A percentile compares a stretch with the other conserved stretches of the same genome.
Evolutionary conservation across 257 asterid genomes (phyloP).

Genomic region (Plantago major): DNA sequence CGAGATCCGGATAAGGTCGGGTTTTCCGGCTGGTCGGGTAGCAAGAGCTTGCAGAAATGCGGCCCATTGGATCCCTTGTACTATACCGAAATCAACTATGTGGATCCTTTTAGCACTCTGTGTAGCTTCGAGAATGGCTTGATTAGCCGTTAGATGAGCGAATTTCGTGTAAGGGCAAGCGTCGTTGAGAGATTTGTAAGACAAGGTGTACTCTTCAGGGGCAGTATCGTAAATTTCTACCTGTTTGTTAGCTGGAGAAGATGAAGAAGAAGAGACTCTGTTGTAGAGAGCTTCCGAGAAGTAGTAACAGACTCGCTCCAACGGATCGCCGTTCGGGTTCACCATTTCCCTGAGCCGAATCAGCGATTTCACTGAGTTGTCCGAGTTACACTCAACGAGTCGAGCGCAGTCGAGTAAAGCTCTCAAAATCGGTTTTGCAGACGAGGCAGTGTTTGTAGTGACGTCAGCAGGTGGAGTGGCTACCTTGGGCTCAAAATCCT

Average conservation of each 20-base stretch:
- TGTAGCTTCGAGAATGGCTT: conserved; percentile 86
- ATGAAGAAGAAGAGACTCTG: conserved; percentile 28
- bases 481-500: too few relatives aligned
- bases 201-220: conserved; percentile 66
- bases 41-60: conserved; percentile 94
- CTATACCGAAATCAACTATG: conserved; percentile 89
- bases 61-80: conserved; percentile 97
- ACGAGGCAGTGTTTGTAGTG: conserved; percentile 5
- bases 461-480: too few relatives aligned
- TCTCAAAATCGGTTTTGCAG: conserved; percentile 41
- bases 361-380: conserved; percentile 51
- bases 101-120: conserved; percentile 59
- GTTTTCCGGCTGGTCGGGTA: conserved; percentile 83
- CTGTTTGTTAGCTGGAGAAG: conserved; percentile 15
- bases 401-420: conserved; percentile 64
- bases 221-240: conserved; percentile 32
- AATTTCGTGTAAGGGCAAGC: conserved; percentile 95
- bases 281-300: conserved; percentile 69
- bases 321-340: conserved; percentile 62
- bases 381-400: conserved; percentile 59
- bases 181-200: conserved; percentile 73
- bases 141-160: conserved; percentile 88
- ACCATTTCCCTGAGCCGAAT: conserved; percentile 53
- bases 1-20: conserved; percentile 60
- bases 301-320: conserved; percentile 69